These are phyloP conservation scores for Huiozyma naganishii DNA, from an alignment of 805 yeast species.

Conservation along the genomic window DNA sequence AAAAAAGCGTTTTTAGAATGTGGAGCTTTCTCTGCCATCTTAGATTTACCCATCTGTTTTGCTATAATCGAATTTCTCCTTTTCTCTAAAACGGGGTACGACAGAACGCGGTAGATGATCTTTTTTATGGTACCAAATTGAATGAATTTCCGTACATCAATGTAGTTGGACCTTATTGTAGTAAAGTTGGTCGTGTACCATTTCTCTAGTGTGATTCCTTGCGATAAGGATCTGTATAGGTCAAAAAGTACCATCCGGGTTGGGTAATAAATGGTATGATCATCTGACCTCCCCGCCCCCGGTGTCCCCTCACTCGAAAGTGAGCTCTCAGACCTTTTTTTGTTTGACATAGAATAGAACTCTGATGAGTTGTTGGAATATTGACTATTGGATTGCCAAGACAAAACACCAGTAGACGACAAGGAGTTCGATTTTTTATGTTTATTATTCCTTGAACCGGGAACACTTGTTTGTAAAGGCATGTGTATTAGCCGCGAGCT, in stretches of 20 bases:
- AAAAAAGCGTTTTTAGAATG: conserved; percentile 2
- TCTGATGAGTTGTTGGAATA: conserved; percentile 1
- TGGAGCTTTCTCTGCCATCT: conserved; percentile 5
- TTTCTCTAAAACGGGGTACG: conserved; percentile 52
- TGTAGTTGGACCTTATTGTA: conserved; percentile 36
- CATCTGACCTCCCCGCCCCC: background rate
- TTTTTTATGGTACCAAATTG: conserved; percentile 81
- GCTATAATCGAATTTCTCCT: conserved; percentile 4
- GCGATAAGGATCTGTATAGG: conserved; percentile 67
- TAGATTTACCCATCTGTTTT: background rate
- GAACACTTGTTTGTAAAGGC: conserved; percentile 22
- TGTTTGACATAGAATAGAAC: background rate
- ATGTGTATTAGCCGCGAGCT: conserved; percentile 22
- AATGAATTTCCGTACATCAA: conserved; percentile 77
- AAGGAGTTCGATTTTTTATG: conserved; percentile 2
- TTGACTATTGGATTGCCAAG: conserved; percentile 1
- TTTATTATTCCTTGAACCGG: background rate
- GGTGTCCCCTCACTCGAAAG: conserved; percentile 6
- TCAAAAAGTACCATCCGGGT: conserved; percentile 57
- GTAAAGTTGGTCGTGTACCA: conserved; percentile 69
- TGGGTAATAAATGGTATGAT: conserved; percentile 32
- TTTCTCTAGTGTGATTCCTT: conserved; percentile 62
- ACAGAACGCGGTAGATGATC: conserved; percentile 65
- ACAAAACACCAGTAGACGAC: conserved; percentile 2
- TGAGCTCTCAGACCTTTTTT: conserved; percentile 12